Conservation (phyloP, 495 filamentous ascomycete genomes). For the Trichoderma reesei region DNA sequence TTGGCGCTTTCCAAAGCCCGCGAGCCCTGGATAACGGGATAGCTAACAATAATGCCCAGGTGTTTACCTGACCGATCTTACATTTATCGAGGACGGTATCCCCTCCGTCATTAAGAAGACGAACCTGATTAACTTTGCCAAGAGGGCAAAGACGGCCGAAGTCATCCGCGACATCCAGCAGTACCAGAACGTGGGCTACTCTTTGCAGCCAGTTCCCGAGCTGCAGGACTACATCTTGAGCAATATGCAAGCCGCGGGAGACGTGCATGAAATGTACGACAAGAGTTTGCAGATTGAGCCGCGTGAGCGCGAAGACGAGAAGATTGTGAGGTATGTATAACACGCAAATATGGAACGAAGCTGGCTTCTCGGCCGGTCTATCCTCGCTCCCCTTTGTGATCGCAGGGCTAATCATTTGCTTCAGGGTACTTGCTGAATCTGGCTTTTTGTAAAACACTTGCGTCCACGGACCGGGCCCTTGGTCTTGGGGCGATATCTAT, state of each 20-base stretch:
- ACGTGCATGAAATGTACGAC: conserved; percentile 99
- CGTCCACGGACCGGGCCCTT: not conserved
- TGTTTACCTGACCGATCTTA: conserved; percentile 94
- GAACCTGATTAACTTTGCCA: conserved; percentile 94
- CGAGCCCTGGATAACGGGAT: not conserved
- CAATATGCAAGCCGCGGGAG: conserved; percentile 86
- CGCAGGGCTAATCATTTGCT: not conserved
- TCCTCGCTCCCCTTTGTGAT: not conserved
- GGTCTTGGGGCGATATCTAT: not conserved
- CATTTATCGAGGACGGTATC: conserved; percentile 98
- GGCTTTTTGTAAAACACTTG: conserved; percentile 21
- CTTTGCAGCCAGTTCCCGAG: conserved; percentile 77
- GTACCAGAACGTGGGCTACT: conserved; percentile 93
- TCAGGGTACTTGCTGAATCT: conserved; percentile 26
- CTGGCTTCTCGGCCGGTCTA: not conserved
- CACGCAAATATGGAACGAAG: not conserved
- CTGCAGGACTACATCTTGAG: conserved; percentile 94
- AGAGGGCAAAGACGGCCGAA: conserved; percentile 93
- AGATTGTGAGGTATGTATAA: conserved; percentile 47
- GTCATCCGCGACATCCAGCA: conserved; percentile 97
- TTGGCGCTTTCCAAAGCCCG: conserved; percentile 9
- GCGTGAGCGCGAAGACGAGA: conserved; percentile 89
- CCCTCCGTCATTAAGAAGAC: conserved; percentile 90
- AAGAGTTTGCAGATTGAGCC: conserved; percentile 87
- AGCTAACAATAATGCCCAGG: conserved; percentile 39